phyloP scores from a whole-genome alignment of 352 stramenopile species.

The Globisporangium solare region DNA sequence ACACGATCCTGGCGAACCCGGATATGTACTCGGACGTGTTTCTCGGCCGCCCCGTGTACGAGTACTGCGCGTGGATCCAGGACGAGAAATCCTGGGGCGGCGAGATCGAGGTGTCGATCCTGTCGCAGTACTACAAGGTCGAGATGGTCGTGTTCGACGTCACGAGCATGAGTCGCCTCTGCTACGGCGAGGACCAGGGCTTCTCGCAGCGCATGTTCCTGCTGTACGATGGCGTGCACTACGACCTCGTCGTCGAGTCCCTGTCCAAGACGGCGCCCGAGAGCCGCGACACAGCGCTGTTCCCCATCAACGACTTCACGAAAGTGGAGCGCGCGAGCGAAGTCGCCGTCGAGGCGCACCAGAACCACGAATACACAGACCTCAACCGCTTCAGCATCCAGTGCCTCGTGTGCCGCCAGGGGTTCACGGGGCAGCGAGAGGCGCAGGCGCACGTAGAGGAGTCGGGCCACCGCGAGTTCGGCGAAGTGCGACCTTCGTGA shows the following conservation, averaged over 20 bases:
- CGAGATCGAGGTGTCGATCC: constrained; percentile 84
- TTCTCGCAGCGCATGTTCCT: constrained; percentile 82
- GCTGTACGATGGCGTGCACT: constrained; percentile 85
- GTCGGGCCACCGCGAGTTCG: constrained; percentile 73
- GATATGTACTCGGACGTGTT: constrained; percentile 74
- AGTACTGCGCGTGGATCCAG: constrained; percentile 85
- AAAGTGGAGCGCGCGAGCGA: constrained; percentile 80
- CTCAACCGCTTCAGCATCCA: constrained; percentile 67
- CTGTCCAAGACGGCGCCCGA: constrained; percentile 39
- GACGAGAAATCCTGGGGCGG: constrained; percentile 80
- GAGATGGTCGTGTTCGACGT: constrained; percentile 87
- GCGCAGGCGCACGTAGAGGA: constrained; percentile 52
- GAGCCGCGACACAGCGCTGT: constrained; percentile 56
- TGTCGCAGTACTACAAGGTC: constrained; percentile 70
- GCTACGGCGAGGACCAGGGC: constrained; percentile 78
- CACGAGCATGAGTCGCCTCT: constrained; percentile 79
- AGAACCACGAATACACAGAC: constrained; percentile 83
- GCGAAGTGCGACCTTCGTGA: constrained; percentile 32
- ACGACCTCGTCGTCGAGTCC: constrained; percentile 73
- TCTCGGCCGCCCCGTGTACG: constrained; percentile 62
- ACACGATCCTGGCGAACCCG: constrained; percentile 60
- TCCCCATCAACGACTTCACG: constrained; percentile 81
- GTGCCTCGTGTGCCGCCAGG: constrained; percentile 59
- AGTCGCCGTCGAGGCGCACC: constrained; percentile 76
- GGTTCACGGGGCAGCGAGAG: constrained; percentile 65